Base-by-base conservation (phyloP, 768 basidiomycete genomes). In the Mrakia blollopis region DNA sequence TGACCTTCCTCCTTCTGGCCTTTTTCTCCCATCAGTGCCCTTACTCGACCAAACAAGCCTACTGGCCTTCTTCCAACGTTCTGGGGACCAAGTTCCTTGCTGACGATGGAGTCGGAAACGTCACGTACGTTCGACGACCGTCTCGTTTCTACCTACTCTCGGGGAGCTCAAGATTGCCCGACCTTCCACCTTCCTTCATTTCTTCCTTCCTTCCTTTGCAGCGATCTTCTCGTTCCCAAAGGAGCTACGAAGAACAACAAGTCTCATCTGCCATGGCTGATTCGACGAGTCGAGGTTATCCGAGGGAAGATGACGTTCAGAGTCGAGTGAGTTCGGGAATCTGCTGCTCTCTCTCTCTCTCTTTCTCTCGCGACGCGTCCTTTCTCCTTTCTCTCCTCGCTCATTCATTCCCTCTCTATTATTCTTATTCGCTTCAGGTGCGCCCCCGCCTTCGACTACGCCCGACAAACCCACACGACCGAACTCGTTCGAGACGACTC, bases 371-470 rank as follows among this genome's bases (percentile, higher is more conserved):
- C 6, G n/a, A 54, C 41, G 30, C 52, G 57, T 39, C 21, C 18
- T 18, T 28, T 57, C 16, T 54, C 52, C 52, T 8, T 54, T 73
- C 85, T 94, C 39, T 16, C 6, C 37, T 37, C 25, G 5, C 7
- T 8, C 16, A 7, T 41, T 37, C 32, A 18, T 18, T 50, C 2
- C 16, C 47, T 39, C 30, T 35, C 25, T 0, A n/a, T n/a, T n/a
- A n/a, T 14, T 57, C 37, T 18, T 30, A 44, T 21, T 41, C 52
- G 35, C 73, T 85, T 94, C 25, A 68, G 65, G 25, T 68, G 93
- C 80, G 93, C 93, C 0, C 96, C 96, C 0, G 96, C 94, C 0
- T 99, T 99, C 88, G 91, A 97, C 83, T 99, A 99, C 80, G 94
- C 93, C 0, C 87, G 91, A 18, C 87, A 89, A 68, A 69, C 44